These are phyloP conservation scores for Pyrus bretschneideri DNA, from an alignment of 306 rosid species.

Conservation along the genomic window DNA sequence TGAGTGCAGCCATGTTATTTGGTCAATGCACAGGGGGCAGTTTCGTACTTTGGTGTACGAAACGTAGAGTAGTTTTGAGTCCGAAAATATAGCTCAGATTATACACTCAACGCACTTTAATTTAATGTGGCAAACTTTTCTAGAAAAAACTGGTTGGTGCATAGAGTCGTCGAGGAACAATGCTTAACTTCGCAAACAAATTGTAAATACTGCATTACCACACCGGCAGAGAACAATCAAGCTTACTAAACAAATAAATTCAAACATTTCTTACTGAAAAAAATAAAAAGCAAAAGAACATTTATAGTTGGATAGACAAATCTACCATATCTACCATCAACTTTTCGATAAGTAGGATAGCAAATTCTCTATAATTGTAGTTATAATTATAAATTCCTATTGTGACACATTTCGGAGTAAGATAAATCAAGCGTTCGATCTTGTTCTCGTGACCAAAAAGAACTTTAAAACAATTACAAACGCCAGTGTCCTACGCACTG, in stretches of 20 bases:
- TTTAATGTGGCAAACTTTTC: slow-evolving; percentile 12
- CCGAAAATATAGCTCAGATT: not conserved
- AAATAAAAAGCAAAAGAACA: too few species aligned
- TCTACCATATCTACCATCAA: too few species aligned
- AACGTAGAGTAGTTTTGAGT: not conserved
- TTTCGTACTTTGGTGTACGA: not conserved
- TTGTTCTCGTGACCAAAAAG: not conserved
- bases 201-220: too few species aligned
- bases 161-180: not conserved
- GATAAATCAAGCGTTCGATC: not conserved
- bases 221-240: too few species aligned
- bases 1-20: not conserved
- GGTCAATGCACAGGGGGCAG: not conserved
- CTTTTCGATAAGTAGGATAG: not conserved
- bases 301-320: too few species aligned
- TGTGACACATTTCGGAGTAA: not conserved
- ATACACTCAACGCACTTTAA: not conserved
- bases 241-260: too few species aligned
- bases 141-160: not conserved
- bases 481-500: not conserved
- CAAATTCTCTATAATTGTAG: not conserved
- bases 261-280: too few species aligned
- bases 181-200: not conserved
- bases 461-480: not conserved
- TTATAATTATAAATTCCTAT: not conserved